Evolutionary conservation across 257 asterid genomes (phyloP).

Genomic region (Solanum rostratum): DNA sequence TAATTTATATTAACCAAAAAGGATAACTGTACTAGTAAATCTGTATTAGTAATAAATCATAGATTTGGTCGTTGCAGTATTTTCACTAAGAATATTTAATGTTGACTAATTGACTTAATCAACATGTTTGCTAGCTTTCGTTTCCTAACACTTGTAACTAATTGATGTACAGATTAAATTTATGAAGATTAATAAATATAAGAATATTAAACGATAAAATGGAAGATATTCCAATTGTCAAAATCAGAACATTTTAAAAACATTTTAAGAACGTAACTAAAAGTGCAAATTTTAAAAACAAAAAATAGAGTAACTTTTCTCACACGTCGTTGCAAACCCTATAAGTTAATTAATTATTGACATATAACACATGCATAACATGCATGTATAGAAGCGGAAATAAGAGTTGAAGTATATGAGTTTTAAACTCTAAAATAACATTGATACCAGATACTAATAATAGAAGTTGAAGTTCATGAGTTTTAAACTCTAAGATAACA

Average conservation of each 20-base stretch:
- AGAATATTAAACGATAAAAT: background rate
- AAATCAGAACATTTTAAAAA: no score
- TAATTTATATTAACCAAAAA: no score
- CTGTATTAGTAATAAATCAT: background rate
- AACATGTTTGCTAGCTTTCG: background rate
- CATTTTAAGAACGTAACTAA: background rate
- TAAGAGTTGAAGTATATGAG: background rate
- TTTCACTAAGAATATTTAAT: background rate
- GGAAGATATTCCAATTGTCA: background rate
- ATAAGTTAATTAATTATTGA: background rate
- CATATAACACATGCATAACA: no score
- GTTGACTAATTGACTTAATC: background rate
- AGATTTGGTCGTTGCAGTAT: background rate
- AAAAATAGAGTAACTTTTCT: background rate
- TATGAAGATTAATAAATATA: background rate
- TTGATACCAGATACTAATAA: no score
- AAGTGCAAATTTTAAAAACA: background rate
- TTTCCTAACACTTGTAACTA: background rate
- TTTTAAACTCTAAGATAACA: background rate
- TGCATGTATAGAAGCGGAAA: background rate
- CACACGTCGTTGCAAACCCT: background rate
- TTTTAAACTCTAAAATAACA: background rate
- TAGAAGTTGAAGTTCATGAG: no score
- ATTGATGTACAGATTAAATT: background rate
- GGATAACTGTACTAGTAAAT: background rate